These are phyloP conservation scores for Pythium myriotylum DNA, from an alignment of 352 stramenopile genomes.

Conservation along the genomic window DNA sequence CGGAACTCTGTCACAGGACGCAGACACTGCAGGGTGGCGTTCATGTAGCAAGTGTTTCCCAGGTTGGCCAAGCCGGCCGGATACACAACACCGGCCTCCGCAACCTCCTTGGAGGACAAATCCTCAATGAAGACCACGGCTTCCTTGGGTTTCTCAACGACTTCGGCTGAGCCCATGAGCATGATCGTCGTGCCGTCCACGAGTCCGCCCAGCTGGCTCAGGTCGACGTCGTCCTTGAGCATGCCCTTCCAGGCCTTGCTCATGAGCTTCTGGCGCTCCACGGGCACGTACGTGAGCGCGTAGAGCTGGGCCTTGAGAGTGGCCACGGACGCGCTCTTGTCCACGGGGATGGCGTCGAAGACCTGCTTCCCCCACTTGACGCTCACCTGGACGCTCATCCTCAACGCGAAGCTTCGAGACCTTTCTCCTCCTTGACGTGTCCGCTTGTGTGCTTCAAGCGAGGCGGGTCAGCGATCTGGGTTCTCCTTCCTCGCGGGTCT, in stretches of 20 bases:
- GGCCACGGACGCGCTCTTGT: constrained; percentile 65
- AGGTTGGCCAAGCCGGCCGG: constrained; percentile 94
- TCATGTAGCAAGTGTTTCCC: constrained; percentile 94
- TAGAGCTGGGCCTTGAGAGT: constrained; percentile 86
- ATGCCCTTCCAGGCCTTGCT: constrained; percentile 90
- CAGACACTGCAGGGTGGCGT: constrained; percentile 94
- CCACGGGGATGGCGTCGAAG: constrained; percentile 64
- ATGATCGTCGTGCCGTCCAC: constrained; percentile 75
- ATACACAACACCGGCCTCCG: constrained; percentile 78
- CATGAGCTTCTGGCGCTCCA: constrained; percentile 90
- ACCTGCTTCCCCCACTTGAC: constrained; percentile 90
- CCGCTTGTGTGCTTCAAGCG: constrained; percentile 13
- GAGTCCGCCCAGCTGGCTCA: constrained; percentile 58
- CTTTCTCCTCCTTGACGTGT: constrained; percentile 9
- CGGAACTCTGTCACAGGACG: constrained; percentile 91
- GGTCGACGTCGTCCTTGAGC: constrained; percentile 84
- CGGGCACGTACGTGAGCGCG: constrained; percentile 75
- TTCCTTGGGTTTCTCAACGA: constrained; percentile 85
- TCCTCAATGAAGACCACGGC: constrained; percentile 88
- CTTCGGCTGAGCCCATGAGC: constrained; percentile 95
- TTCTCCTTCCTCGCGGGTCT: neutral
- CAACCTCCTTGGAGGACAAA: constrained; percentile 81
- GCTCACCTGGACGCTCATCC: constrained; percentile 60
- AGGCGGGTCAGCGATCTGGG: constrained; percentile 18
- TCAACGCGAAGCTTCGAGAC: constrained; percentile 5